phyloP scores from a whole-genome alignment of 2,329 filamentous ascomycete genomes.

The Nemania diffusa region DNA sequence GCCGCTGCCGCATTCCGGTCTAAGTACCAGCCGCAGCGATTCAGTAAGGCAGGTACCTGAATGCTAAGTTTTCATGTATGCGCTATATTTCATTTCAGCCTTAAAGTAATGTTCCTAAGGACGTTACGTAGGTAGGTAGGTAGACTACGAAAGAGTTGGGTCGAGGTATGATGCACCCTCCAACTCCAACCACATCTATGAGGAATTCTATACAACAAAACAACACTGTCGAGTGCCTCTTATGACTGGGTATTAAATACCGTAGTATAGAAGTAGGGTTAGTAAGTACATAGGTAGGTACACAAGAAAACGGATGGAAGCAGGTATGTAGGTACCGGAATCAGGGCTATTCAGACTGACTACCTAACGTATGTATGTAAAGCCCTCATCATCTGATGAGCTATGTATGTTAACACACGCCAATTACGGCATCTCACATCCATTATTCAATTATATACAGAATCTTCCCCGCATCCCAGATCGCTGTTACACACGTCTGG shows the following conservation, averaged over 20 bases:
- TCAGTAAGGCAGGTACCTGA: neutral
- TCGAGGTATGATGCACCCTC: no score
- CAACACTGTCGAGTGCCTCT: neutral
- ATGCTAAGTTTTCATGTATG: neutral
- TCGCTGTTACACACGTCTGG: slow-evolving; percentile 24
- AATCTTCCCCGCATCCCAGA: slow-evolving; percentile 21
- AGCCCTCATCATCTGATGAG: neutral
- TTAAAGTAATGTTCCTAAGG: neutral
- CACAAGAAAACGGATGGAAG: neutral
- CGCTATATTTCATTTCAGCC: neutral
- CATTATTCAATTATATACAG: slow-evolving; percentile 38
- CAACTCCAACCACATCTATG: no score
- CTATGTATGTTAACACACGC: slow-evolving; percentile 5
- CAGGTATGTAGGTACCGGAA: neutral
- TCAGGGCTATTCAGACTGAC: neutral
- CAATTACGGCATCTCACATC: slow-evolving; percentile 14
- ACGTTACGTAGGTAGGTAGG: neutral
- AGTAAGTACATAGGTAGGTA: neutral
- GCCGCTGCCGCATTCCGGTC: neutral
- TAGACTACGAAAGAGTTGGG: no score
- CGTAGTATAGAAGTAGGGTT: no score
- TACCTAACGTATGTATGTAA: neutral
- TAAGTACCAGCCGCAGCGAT: neutral
- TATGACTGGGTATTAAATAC: neutral
- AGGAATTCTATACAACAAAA: neutral